phyloP scores from a whole-genome alignment of 2,329 filamentous ascomycete species.

The Neofusicoccum cordaticola region DNA sequence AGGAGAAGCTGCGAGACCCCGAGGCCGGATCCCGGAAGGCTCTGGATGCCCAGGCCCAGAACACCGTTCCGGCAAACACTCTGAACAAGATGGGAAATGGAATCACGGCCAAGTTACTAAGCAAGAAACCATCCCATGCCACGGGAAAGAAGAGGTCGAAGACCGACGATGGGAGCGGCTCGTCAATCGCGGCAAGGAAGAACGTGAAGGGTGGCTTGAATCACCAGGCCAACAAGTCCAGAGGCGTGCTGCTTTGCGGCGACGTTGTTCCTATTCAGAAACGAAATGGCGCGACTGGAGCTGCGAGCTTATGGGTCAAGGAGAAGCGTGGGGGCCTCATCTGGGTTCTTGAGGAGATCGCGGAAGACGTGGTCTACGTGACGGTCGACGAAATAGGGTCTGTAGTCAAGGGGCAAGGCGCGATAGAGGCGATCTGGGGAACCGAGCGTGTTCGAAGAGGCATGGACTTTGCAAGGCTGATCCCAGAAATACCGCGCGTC shows the following conservation, averaged over 20 bases:
- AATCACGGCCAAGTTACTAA: constrained; percentile 83
- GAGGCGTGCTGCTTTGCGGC: constrained; percentile 88
- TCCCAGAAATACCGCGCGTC: constrained; percentile 79
- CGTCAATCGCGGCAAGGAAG: constrained; percentile 42
- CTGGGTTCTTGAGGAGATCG: constrained; percentile 97
- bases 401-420: constrained; percentile 68
- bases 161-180: constrained; percentile 58
- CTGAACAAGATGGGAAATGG: constrained; percentile 68
- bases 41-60: constrained; percentile 36
- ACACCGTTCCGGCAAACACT: constrained; percentile 23
- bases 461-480: constrained; percentile 71
- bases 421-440: constrained; percentile 84
- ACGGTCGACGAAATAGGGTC: constrained; percentile 74
- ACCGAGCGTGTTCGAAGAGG: constrained; percentile 64
- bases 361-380: constrained; percentile 82
- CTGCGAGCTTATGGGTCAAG: constrained; percentile 97
- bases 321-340: constrained; percentile 92
- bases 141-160: constrained; percentile 60
- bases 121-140: constrained; percentile 67
- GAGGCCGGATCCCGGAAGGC: constrained; percentile 44
- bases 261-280: constrained; percentile 99
- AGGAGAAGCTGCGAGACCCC: constrained; percentile 72
- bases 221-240: constrained; percentile 71
- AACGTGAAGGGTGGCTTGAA: constrained; percentile 59
- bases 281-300: constrained; percentile 84